Conservation (phyloP, 768 basidiomycete species). For the Chlorophyllum brunneum region DNA sequence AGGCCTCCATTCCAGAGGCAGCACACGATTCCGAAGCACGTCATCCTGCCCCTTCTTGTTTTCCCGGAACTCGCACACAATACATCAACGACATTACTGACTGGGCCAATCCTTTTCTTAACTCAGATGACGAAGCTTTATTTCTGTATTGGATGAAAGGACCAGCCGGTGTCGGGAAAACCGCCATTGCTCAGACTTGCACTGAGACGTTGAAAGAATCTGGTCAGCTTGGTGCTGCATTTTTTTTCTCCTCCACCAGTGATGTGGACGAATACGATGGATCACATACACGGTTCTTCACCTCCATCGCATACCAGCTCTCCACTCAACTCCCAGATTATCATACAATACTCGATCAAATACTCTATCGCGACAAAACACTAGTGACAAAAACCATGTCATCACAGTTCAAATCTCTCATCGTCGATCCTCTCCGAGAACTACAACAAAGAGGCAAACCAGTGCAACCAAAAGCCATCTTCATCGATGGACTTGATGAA, state of each 20-base stretch:
- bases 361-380: not conserved
- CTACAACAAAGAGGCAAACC: not conserved
- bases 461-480: not conserved
- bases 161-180: conserved; percentile 10
- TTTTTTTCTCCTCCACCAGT: conserved; percentile 10
- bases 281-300: not conserved
- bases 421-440: not conserved
- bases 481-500: conserved; percentile 6
- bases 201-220: not conserved
- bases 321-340: not conserved
- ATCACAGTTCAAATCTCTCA: not conserved
- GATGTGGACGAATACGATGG: not conserved
- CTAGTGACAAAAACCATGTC: not conserved
- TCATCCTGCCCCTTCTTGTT: not conserved
- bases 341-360: not conserved
- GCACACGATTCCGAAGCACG: not conserved
- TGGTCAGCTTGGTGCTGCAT: conserved; percentile 5
- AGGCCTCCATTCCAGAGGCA: conserved; percentile 3
- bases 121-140: not conserved
- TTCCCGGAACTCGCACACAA: not conserved
- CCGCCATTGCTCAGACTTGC: conserved; percentile 6
- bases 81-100: not conserved
- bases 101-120: not conserved
- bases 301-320: conserved; percentile 7
- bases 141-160: conserved; percentile 6